phyloP scores from a whole-genome alignment of 805 yeast species.

The Saccharomyces mikatae region DNA sequence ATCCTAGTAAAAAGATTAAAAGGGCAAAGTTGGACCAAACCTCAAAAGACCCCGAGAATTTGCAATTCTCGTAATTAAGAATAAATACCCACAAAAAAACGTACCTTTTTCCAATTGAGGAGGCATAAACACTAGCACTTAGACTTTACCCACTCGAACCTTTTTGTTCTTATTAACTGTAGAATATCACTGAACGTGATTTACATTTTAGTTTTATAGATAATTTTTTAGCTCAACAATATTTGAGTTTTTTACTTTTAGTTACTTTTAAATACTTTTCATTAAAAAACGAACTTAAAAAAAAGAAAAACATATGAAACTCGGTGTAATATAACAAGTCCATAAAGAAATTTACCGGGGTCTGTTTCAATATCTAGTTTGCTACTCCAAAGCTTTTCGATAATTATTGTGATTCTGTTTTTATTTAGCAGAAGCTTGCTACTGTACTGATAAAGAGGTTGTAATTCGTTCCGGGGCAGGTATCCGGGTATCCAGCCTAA shows the following conservation, averaged over 20 bases:
- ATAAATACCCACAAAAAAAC: not conserved
- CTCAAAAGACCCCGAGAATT: constrained; percentile 10
- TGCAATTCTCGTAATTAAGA: constrained; percentile 13
- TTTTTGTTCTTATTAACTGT: not conserved
- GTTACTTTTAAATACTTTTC: not conserved
- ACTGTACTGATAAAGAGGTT: not conserved
- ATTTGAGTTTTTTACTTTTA: not conserved
- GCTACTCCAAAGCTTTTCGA: not conserved
- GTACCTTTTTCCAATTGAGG: not conserved
- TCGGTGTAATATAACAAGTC: not conserved
- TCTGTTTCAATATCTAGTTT: too few species aligned
- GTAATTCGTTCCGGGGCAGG: not conserved
- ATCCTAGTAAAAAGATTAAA: constrained; percentile 23
- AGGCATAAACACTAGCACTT: not conserved
- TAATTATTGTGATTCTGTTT: not conserved
- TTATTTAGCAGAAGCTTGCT: not conserved
- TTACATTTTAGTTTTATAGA: not conserved
- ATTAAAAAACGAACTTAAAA: not conserved
- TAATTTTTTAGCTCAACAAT: not conserved
- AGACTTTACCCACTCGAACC: not conserved
- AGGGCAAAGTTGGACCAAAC: constrained; percentile 28
- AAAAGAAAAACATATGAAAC: not conserved
- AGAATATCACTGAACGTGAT: not conserved
- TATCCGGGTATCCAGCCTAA: not conserved
- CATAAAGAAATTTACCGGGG: not conserved